These are phyloP conservation scores for Candida ortonii DNA, from an alignment of 805 yeast species.

Conservation along the genomic window DNA sequence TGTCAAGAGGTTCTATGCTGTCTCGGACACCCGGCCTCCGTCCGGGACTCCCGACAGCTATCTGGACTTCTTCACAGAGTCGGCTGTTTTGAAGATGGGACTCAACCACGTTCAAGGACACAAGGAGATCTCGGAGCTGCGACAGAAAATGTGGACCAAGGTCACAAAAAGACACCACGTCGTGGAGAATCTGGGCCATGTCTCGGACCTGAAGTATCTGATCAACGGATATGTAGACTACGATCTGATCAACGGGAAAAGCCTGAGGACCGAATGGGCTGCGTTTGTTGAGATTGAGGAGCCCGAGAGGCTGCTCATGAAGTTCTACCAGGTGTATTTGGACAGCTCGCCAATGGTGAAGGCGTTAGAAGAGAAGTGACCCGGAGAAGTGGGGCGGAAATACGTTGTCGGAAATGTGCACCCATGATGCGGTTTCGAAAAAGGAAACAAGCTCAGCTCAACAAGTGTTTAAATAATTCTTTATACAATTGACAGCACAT, in stretches of 20 bases:
- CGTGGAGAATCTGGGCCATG: conserved; percentile 10
- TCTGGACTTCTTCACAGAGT: conserved; percentile 8
- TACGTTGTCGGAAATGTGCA: too few species aligned
- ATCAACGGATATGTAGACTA: conserved; percentile 17
- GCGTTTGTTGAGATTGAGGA: conserved; percentile 10
- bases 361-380: conserved; percentile 7
- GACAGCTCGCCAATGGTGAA: conserved; percentile 13
- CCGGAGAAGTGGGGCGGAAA: too few species aligned
- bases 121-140: conserved; percentile 7
- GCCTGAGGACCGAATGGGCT: conserved; percentile 14
- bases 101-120: conserved; percentile 6
- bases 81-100: conserved; percentile 13
- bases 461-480: too few species aligned
- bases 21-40: conserved; percentile 14
- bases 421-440: too few species aligned
- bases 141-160: conserved; percentile 18
- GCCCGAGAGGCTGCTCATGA: conserved; percentile 10
- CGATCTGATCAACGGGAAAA: conserved; percentile 12
- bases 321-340: conserved; percentile 16
- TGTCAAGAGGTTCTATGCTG: conserved; percentile 11
- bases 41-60: conserved; percentile 7
- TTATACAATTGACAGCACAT: too few species aligned
- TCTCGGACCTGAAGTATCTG: conserved; percentile 9
- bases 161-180: conserved; percentile 18
- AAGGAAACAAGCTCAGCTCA: too few species aligned